phyloP scores from a whole-genome alignment of 2,329 filamentous ascomycete species.

The Botrytis galanthina region DNA sequence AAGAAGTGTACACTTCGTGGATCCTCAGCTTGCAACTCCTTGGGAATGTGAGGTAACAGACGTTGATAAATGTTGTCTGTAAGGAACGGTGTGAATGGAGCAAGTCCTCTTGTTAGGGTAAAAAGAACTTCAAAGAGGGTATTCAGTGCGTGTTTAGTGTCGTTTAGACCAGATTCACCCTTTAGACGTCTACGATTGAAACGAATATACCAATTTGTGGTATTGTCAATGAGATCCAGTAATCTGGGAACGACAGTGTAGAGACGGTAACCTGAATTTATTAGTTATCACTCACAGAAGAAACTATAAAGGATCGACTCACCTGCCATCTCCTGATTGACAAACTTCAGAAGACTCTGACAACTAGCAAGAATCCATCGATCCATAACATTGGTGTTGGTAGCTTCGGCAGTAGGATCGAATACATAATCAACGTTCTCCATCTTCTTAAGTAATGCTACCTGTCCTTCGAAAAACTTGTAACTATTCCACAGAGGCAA shows the following conservation, averaged over 20 bases:
- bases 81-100: conserved; percentile 93
- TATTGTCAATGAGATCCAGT: conserved; percentile 82
- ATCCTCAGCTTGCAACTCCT: conserved; percentile 67
- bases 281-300: conserved; percentile 19
- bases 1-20: conserved; percentile 89
- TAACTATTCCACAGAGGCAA: conserved; percentile 95
- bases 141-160: conserved; percentile 88
- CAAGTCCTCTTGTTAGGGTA: conserved; percentile 81
- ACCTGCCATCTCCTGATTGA: conserved; percentile 87
- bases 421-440: conserved; percentile 74
- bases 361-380: conserved; percentile 91
- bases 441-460: conserved; percentile 81
- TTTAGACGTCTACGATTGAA: conserved; percentile 91
- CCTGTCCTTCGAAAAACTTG: conserved; percentile 93
- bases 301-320: conserved; percentile 40
- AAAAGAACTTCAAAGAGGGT: conserved; percentile 92
- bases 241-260: conserved; percentile 91
- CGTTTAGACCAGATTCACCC: conserved; percentile 80
- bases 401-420: conserved; percentile 70
- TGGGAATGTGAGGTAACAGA: conserved; percentile 77
- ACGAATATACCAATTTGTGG: conserved; percentile 98
- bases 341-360: conserved; percentile 86
- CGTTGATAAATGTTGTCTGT: conserved; percentile 91
- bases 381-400: conserved; percentile 91
- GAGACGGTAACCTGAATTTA: conserved; percentile 58